Evolutionary conservation across 306 rosid species (phyloP), one percentile per base, ranked within the genome.

Genomic region (Argentina anserina): DNA sequence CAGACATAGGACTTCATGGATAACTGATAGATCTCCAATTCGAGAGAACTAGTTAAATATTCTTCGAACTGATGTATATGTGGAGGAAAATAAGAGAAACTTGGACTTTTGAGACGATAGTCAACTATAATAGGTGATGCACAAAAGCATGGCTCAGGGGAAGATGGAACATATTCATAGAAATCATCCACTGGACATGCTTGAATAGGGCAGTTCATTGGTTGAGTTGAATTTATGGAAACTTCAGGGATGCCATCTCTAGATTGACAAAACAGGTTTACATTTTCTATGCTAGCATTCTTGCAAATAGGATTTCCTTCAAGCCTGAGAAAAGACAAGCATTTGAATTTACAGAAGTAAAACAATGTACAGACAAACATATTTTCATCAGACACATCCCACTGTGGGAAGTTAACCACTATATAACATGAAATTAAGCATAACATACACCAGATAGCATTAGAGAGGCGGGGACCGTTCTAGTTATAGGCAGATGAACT

Each of bases 101-200:
- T 90, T 4, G 98, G 98, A 58, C 98, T 94, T 82, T 94, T 94
- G 55, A 94, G 88, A 75, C 97, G 86, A 78, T 94, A 94, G 53
- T 88, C 89, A 71, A 94, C 67, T 76, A 82, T 82, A 43, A 94
- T 75, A 34, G 98, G 98, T 60, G 86, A 81, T 55, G 96, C 92
- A 77, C 98, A 94, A 78, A 65, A 83, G 86, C 98, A 94, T 34
- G 26, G 77, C 66, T 33, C 59, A 42, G 88, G 84, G 28, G 91
- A 81, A 46, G 75, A 71, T 25, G 87, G 85, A 18, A 77, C 88
- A 58, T 68, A 85, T 91, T 94, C 96, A 46, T 67, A 94, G 80
- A 59, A 82, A 39, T n/a, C 7, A 66, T 90, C 90, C 9, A 25
- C 14, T 34, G 98, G 97, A 64, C 98, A 94, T 65, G 80, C 29